phyloP scores from a whole-genome alignment of 768 basidiomycete genomes.

The Podaxis sp. region DNA sequence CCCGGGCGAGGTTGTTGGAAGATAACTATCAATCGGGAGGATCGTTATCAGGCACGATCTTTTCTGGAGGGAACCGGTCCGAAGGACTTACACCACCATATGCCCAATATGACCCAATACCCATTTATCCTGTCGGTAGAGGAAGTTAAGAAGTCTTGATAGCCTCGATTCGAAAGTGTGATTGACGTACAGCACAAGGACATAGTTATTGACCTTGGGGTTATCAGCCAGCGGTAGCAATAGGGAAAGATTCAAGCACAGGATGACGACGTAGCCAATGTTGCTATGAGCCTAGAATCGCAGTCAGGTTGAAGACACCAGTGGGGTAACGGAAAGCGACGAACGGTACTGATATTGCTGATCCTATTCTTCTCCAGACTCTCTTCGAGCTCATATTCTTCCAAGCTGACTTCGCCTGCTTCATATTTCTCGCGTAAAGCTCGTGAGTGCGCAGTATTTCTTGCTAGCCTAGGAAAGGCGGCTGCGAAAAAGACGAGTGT shows the following conservation, averaged over 20 bases:
- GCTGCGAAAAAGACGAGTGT: conserved; percentile 81
- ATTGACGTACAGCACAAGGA: conserved; percentile 54
- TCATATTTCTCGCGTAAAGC: conserved; percentile 51
- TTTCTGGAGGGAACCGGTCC: neutral
- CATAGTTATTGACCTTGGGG: conserved; percentile 70
- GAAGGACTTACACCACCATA: conserved; percentile 78
- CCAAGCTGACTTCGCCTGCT: conserved; percentile 50
- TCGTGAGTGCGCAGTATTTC: conserved; percentile 66
- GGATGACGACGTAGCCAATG: conserved; percentile 64
- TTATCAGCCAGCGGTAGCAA: conserved; percentile 58
- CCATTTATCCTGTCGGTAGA: conserved; percentile 49
- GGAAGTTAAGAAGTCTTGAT: neutral
- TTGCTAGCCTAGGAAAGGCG: conserved; percentile 73
- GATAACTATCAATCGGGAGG: conserved; percentile 49
- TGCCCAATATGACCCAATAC: conserved; percentile 75
- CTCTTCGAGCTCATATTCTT: conserved; percentile 70
- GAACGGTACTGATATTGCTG: conserved; percentile 78
- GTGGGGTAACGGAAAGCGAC: conserved; percentile 8
- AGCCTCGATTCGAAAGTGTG: neutral
- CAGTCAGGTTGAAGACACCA: too few relatives aligned
- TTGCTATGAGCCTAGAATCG: conserved; percentile 62
- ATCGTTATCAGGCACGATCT: neutral
- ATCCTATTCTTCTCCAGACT: conserved; percentile 82
- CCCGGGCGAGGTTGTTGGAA: conserved; percentile 85
- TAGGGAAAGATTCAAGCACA: conserved; percentile 65